phyloP scores from a whole-genome alignment of 129 eudicot genomes.

The Tagetes patula region DNA sequence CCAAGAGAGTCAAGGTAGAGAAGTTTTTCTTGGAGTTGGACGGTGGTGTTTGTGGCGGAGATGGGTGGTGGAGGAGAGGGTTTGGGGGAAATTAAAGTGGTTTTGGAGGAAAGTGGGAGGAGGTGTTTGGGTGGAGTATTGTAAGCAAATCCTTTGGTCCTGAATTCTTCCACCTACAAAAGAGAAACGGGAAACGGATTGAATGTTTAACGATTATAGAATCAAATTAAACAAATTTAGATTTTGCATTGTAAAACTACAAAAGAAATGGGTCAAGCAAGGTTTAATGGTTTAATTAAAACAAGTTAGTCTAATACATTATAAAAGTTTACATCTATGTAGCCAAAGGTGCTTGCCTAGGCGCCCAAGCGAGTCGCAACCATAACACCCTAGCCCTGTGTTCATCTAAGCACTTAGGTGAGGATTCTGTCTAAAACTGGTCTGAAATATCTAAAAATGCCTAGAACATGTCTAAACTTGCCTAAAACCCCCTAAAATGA shows the following conservation, averaged over 20 bases:
- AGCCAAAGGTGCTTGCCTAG: background rate
- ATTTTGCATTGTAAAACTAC: background rate
- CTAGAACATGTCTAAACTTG: too few relatives aligned
- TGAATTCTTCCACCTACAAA: constrained; percentile 31
- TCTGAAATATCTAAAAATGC: too few relatives aligned
- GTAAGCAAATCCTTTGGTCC: constrained; percentile 21
- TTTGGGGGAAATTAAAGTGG: constrained; percentile 36
- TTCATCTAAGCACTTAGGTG: too few relatives aligned
- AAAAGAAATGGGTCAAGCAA: too few relatives aligned
- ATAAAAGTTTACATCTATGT: background rate
- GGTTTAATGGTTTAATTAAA: too few relatives aligned
- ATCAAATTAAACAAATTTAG: background rate
- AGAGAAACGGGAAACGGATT: background rate
- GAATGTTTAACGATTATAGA: background rate
- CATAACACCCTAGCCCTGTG: too few relatives aligned
- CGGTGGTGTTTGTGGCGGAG: constrained; percentile 27
- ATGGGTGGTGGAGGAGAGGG: constrained; percentile 36
- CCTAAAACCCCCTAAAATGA: too few relatives aligned
- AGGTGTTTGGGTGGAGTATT: constrained; percentile 39
- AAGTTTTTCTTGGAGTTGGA: constrained; percentile 55
- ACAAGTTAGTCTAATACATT: too few relatives aligned
- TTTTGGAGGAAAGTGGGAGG: constrained; percentile 38
- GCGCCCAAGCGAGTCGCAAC: background rate
- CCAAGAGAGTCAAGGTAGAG: constrained; percentile 74
- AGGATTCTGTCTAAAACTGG: too few relatives aligned